Base-by-base conservation (phyloP, 164 flowering plant species). In the Hamamelis virginiana region DNA sequence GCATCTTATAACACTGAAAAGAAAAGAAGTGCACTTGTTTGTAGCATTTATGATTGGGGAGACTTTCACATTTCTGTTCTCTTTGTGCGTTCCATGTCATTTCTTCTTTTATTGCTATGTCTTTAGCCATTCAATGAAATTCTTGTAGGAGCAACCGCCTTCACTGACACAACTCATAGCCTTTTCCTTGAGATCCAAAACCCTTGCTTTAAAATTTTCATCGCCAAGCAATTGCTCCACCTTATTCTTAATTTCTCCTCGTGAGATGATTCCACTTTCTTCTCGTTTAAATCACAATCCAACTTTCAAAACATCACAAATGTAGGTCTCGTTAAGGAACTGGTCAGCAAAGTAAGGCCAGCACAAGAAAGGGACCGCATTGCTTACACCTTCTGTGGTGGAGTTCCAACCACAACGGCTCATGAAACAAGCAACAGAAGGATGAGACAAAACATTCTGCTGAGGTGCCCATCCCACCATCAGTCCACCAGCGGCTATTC, bases 391-490 rank as follows among this genome's bases (percentile, higher is more conserved):
- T 45, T 74, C 66, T 3, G 60, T 33, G 27, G 70, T 65, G 11
- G 72, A 68, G 46, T 68, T 74, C 69, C 72, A 68, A 43, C 76
- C 76, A 53, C 72, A 74, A 27, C 69, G 77, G 43, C 55, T 56
- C 44, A 64, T 1, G 27, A 64, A 67, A 13, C 72, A 61, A 46
- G 67, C 72, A 19, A 79, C 33, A 8, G 77, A 64, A 59, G 75
- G 71, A 57, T 76, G 76, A 19, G 47, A 65, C 65, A 75, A 21
- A 9, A 75, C 77, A 33, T 74, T 63, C 66, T 61, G 65, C 44
- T 79, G 75, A 14, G 75, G 73, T 27, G 69, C 75, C 73, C 79
- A 68, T 27, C 51, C 18, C 0, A 72, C 79, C 1, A 69, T 66
- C 50, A 22, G 26, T 19, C 74, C 74, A 8, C 53, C 26, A 43